Conservation (phyloP, 1,284 basidiomycete species). For the Naganishia cerealis region DNA sequence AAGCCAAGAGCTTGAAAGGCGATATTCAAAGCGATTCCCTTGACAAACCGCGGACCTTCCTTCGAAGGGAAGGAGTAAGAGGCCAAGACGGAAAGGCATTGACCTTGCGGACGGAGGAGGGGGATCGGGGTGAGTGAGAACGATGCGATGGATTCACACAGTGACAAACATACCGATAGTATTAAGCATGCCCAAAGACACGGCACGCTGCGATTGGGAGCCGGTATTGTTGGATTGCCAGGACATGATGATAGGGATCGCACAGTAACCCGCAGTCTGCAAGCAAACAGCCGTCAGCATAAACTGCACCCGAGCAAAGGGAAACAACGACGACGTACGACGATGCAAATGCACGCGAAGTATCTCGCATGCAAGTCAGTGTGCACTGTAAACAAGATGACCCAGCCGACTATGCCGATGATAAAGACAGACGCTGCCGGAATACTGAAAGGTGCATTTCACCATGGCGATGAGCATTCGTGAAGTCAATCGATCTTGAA, state of each 20-base stretch:
- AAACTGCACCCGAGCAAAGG: conserved; percentile 2
- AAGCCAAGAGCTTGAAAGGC: conserved; percentile 53
- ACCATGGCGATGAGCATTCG: conserved; percentile 10
- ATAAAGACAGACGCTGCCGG: conserved; percentile 50
- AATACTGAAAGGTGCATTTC: conserved; percentile 31
- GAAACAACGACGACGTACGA: conserved; percentile 36
- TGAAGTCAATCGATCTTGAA: background rate
- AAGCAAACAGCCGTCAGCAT: background rate
- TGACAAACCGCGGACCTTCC: conserved; percentile 53
- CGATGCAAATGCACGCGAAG: conserved; percentile 54
- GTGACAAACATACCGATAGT: conserved; percentile 41
- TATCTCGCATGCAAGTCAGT: conserved; percentile 49
- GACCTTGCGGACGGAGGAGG: conserved; percentile 36
- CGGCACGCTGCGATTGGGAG: conserved; percentile 52
- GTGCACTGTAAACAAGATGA: conserved; percentile 48
- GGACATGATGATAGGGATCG: conserved; percentile 49
- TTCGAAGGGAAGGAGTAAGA: conserved; percentile 51
- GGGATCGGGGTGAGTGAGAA: background rate
- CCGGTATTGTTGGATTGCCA: conserved; percentile 52
- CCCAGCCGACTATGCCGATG: conserved; percentile 55
- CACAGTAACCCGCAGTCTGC: conserved; percentile 48
- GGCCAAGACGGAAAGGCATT: conserved; percentile 55
- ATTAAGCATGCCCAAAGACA: conserved; percentile 57
- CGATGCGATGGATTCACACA: background rate
- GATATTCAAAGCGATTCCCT: conserved; percentile 55